Evolutionary conservation across 306 rosid species (phyloP).

Genomic region (Lupinus albus): DNA sequence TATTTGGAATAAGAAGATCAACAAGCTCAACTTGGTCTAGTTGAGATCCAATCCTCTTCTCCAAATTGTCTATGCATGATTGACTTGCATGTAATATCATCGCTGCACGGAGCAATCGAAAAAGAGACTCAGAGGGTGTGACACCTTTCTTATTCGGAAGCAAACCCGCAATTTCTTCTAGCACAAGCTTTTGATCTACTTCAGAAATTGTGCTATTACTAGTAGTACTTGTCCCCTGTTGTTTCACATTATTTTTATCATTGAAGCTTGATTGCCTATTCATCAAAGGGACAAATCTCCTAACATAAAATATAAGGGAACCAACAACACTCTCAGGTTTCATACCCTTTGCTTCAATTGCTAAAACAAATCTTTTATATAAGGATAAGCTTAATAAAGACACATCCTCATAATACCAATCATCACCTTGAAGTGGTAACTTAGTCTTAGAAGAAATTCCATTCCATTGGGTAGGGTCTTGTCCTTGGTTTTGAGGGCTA

Average conservation of each 20-base stretch:
- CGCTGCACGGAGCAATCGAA: conserved; percentile 66
- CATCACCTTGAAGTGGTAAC: conserved; percentile 47
- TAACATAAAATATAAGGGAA: conserved; percentile 62
- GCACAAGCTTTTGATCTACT: conserved; percentile 59
- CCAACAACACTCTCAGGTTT: conserved; percentile 62
- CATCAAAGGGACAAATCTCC: conserved; percentile 66
- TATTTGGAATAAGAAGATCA: conserved; percentile 77
- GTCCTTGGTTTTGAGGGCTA: conserved; percentile 32
- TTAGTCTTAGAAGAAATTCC: conserved; percentile 52
- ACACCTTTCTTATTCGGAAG: conserved; percentile 66
- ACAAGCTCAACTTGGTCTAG: conserved; percentile 70
- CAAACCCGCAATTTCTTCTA: conserved; percentile 70
- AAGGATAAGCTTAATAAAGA: conserved; percentile 62
- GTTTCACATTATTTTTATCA: conserved; percentile 50
- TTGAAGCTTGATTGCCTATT: conserved; percentile 62
- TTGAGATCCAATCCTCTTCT: conserved; percentile 75
- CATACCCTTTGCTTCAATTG: conserved; percentile 72
- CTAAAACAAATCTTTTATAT: conserved; percentile 60
- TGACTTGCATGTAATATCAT: conserved; percentile 74
- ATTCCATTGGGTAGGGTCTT: conserved; percentile 53
- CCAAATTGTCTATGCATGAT: conserved; percentile 70
- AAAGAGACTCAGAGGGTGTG: conserved; percentile 60
- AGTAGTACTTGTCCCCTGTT: conserved; percentile 44
- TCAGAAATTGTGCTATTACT: conserved; percentile 48
- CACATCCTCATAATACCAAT: conserved; percentile 87